Base-by-base conservation (phyloP, 2,329 filamentous ascomycete species). In the Penicillium sp. region DNA sequence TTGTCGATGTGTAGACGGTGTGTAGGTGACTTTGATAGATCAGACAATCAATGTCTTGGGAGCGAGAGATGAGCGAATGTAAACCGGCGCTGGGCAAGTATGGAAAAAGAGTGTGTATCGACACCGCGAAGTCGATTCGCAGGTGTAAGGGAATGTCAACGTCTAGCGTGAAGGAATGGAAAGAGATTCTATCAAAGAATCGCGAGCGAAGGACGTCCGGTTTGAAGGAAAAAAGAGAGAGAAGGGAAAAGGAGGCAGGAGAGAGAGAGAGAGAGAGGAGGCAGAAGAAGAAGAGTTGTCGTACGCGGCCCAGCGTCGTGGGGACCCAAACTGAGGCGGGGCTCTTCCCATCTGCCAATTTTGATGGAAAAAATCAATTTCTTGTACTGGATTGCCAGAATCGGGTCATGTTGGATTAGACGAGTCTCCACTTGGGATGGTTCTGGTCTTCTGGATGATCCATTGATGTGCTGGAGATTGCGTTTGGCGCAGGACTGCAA, bases 91-190 rank as follows among this genome's bases (percentile, higher is more conserved):
- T 27, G 32, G 29, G 13, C 36, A 51, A 42, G 43, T 47, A 35
- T 36, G 35, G 40, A 34, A 41, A 52, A 48, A 49, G 53, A 51
- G 50, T 51, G 46, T 18, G 18, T 18, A 18, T 49, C 47, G 45
- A 47, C 45, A 50, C 35, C 50, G 59, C 66, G 64, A 69, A 69
- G 55, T 69, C 67, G 57, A 69, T 67, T 66, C 66, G 66, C 64
- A 54, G 37, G 35, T 27, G 49, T 51, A 54, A 53, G 53, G 40
- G 46, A 46, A 44, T 40, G 47, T 43, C 42, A 52, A 43, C 32
- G 40, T 43, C 9, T 32, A 43, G 34, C 40, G 40, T 35, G 40
- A 43, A 43, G 12, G 40, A 43, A 43, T 25, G 40, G 25, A 40
- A 45, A 45, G 13, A 33, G 34, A 32, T 35, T 45, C 43, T 45